Evolutionary conservation across 257 asterid species (phyloP).

Genomic region (Solanum lycopersicoides): DNA sequence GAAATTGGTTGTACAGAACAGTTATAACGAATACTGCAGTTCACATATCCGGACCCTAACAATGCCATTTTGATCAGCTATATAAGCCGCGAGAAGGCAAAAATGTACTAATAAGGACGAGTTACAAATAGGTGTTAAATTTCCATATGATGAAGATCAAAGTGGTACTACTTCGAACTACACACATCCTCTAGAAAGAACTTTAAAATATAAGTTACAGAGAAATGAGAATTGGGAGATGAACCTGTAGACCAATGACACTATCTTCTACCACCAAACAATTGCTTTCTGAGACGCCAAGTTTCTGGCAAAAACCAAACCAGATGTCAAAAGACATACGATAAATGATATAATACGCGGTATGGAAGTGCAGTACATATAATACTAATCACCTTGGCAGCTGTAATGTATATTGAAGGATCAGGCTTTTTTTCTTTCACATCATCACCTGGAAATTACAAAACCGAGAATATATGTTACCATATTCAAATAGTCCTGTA

Average conservation of each 20-base stretch:
- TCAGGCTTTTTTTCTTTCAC: conserved; percentile 92
- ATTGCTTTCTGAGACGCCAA: conserved; percentile 54
- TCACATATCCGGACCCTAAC: not conserved
- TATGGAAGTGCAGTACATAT: not conserved
- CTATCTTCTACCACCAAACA: conserved; percentile 96
- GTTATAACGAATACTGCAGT: not conserved
- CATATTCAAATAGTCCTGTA: not conserved
- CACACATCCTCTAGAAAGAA: not conserved
- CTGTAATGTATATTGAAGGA: conserved; percentile 76
- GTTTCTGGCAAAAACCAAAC: conserved; percentile 31
- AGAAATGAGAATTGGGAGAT: not conserved
- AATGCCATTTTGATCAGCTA: not conserved
- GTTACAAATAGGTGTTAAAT: not conserved
- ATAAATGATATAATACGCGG: not conserved
- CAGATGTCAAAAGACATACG: not conserved
- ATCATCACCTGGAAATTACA: conserved; percentile 62
- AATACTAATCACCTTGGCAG: conserved; percentile 46
- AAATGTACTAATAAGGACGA: not conserved
- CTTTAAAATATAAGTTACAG: not conserved
- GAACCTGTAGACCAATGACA: conserved; percentile 93
- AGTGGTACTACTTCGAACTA: not conserved
- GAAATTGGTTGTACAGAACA: not conserved
- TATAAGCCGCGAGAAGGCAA: not conserved
- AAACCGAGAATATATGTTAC: not conserved
- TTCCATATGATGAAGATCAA: not conserved